Conservation (phyloP, 257 asterid genomes). For the Henckelia pumila region DNA sequence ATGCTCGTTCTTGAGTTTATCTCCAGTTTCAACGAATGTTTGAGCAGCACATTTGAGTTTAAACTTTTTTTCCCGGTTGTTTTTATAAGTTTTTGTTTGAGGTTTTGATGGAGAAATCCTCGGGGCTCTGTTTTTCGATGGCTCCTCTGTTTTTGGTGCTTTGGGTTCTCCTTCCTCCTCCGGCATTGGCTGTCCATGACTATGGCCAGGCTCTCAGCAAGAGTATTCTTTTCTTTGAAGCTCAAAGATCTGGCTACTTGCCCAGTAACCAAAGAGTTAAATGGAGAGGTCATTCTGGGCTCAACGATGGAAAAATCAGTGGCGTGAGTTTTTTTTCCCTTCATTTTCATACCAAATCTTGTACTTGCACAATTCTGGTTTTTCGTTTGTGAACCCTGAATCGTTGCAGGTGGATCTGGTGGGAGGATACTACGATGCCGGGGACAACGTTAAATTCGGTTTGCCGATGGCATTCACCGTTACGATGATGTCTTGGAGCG, state of each 20-base stretch:
- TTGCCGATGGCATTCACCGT: constrained; percentile 82
- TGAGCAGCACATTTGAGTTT: background rate
- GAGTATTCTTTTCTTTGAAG: constrained; percentile 69
- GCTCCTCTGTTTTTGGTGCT: constrained; percentile 39
- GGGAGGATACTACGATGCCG: constrained; percentile 92
- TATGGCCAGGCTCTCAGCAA: constrained; percentile 61
- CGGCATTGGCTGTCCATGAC: constrained; percentile 46
- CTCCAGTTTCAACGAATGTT: constrained; percentile 20
- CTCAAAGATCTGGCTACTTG: constrained; percentile 76
- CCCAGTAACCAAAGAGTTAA: constrained; percentile 63
- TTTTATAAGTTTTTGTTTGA: background rate
- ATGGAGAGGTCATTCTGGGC: constrained; percentile 78
- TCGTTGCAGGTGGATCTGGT: constrained; percentile 59
- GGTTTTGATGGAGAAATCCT: background rate
- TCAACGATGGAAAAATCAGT: constrained; percentile 56
- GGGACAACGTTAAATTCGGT: constrained; percentile 84
- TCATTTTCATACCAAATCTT: background rate
- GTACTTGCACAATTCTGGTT: too few relatives aligned
- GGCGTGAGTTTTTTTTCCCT: constrained; percentile 39
- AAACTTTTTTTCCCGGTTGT: too few relatives aligned
- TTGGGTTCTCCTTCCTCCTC: constrained; percentile 31
- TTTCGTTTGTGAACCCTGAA: too few relatives aligned
- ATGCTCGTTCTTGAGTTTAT: constrained; percentile 7
- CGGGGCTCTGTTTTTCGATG: constrained; percentile 30
- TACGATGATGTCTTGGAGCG: constrained; percentile 77